Evolutionary conservation across 805 yeast genomes (phyloP), one percentile per base, ranked within the genome.

Genomic region (Saccharomycopsis synnaedendra): DNA sequence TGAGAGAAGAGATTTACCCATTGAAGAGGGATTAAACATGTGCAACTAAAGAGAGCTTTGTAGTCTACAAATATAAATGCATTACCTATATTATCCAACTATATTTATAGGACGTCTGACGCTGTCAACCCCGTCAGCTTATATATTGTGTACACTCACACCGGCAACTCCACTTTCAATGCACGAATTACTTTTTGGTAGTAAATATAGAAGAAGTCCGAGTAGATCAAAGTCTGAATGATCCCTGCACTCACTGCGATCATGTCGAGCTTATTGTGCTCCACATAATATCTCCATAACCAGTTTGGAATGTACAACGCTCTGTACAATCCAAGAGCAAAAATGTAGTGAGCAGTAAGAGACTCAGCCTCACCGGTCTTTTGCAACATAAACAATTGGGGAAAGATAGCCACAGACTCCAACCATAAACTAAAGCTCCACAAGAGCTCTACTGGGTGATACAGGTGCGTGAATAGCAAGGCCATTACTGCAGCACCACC

Each of bases 391-490:
- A 82, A 88, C 61, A 93, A 69, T 66, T 93, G 98, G 4, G 98
- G 98, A 51, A 93, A 65, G 48, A 93, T 88, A 7, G 96, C 95
- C 34, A 85, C 84, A 41, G 90, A 74, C 64, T 93, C 98, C 46
- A 93, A 72, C 97, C 97, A 93, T 45, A 88, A 66, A 10, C 90
- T 80, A 59, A 88, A 93, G 28, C 93, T 72, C 98, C 98, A 93
- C 34, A 80, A 54, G 6, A 85, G 58, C 58, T 85, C 95, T 8
- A 72, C 52, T 8, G 78, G 39, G 0, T 80, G 65, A 64, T 79
- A 88, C 45, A 75, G 73, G 61, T 76, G 73, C 45, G 85, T 80
- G 67, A 86, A 80, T 4, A 87, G 57, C 41, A 87, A 64, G 0
- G 80, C 73, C 50, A 78, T 57, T 3, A 85, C 60, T 5, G 69